A percentile compares a stretch with the other conserved stretches of the same genome.
Evolutionary conservation across 495 filamentous ascomycete genomes (phyloP).

Genomic region (Lichina pygmaea): DNA sequence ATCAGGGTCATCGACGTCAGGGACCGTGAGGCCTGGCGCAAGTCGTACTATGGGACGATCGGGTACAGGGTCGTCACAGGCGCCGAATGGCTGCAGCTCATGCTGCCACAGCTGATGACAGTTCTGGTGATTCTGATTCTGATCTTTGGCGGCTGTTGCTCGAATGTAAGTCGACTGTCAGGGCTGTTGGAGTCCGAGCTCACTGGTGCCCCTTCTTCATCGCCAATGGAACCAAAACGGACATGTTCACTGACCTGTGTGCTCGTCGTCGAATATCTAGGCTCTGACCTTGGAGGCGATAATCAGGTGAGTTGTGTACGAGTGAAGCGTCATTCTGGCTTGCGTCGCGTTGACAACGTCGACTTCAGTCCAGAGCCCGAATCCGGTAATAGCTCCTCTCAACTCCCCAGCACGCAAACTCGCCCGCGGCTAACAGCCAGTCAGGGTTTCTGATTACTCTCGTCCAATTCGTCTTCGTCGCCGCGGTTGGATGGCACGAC

Average conservation of each 20-base stretch:
- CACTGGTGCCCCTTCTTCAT: too few relatives aligned
- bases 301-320: slow-evolving; percentile 38
- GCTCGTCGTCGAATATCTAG: slow-evolving; percentile 13
- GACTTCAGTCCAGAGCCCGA: slow-evolving; percentile 20
- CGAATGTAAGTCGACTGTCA: slow-evolving; percentile 41
- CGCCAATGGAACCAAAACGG: background rate
- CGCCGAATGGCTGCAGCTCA: background rate
- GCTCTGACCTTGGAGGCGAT: slow-evolving; percentile 89
- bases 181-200: too few relatives aligned
- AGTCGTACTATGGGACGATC: too few relatives aligned
- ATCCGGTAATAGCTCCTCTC: slow-evolving; percentile 18
- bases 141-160: slow-evolving; percentile 94
- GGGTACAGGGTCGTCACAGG: background rate
- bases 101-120: background rate
- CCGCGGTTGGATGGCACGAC: slow-evolving; percentile 34
- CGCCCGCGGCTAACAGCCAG: background rate
- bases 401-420: slow-evolving; percentile 10
- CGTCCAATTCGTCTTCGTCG: slow-evolving; percentile 72
- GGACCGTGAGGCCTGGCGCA: too few relatives aligned
- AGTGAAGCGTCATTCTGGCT: slow-evolving; percentile 1
- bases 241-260: background rate
- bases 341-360: slow-evolving; percentile 1
- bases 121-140: slow-evolving; percentile 38
- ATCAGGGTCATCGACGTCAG: too few relatives aligned
- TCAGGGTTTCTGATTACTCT: slow-evolving; percentile 75